These are phyloP conservation scores for Globisporangium irregulare DNA, from an alignment of 352 stramenopile species.

Conservation along the genomic window DNA sequence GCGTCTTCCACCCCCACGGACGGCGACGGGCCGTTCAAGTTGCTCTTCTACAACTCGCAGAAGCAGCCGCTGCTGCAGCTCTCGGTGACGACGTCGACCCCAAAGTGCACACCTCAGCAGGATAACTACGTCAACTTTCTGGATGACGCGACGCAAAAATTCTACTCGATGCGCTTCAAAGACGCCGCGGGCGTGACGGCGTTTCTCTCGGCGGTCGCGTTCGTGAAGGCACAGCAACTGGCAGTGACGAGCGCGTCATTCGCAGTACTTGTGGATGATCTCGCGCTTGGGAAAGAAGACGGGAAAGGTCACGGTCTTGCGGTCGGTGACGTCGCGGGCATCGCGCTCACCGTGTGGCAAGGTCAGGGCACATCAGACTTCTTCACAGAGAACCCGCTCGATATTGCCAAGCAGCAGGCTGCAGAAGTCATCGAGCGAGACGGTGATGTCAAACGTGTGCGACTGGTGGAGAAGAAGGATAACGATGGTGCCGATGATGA, in stretches of 20 bases:
- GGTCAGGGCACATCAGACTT: conserved; percentile 27
- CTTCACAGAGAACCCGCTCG: conserved; percentile 55
- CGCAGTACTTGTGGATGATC: conserved; percentile 39
- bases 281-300: conserved; percentile 46
- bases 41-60: conserved; percentile 72
- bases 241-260: conserved; percentile 15
- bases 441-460: conserved; percentile 47
- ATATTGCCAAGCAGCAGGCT: conserved; percentile 31
- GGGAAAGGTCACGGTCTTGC: conserved; percentile 25
- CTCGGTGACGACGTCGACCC: conserved; percentile 24
- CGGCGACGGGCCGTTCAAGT: conserved; percentile 29
- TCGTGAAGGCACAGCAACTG: conserved; percentile 56
- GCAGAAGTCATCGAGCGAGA: conserved; percentile 23
- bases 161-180: conserved; percentile 79
- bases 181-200: conserved; percentile 30
- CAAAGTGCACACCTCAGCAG: conserved; percentile 61
- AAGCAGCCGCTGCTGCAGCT: conserved; percentile 62
- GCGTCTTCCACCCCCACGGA: conserved; percentile 6
- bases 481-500: conserved; percentile 15
- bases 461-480: conserved; percentile 25
- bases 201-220: conserved; percentile 53
- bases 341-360: conserved; percentile 55
- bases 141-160: conserved; percentile 38
- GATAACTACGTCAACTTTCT: conserved; percentile 77
- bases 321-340: conserved; percentile 44